Evolutionary conservation across 2,329 filamentous ascomycete species (phyloP).

Genomic region (Purpureocillium takamizusanense): DNA sequence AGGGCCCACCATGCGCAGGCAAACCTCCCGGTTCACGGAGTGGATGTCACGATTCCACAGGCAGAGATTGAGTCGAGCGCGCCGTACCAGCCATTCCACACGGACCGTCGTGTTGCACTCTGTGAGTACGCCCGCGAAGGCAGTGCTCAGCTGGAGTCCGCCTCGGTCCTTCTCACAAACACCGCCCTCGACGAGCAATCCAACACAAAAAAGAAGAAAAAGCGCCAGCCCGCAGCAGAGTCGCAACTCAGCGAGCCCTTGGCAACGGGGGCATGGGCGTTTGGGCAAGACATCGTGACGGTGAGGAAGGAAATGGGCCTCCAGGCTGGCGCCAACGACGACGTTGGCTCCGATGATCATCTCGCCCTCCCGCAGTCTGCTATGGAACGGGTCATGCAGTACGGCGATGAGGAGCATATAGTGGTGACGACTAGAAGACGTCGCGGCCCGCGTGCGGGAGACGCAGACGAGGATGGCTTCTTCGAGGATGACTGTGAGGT

Average conservation of each 20-base stretch:
- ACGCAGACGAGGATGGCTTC: conserved; percentile 62
- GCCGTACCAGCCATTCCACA: conserved; percentile 93
- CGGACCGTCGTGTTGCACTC: conserved; percentile 74
- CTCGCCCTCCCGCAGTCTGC: conserved; percentile 53
- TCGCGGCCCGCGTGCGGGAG: conserved; percentile 38
- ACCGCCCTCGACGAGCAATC: conserved; percentile 29
- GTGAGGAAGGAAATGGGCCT: conserved; percentile 45
- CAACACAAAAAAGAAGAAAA: conserved; percentile 26
- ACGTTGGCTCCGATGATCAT: conserved; percentile 43
- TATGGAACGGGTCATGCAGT: conserved; percentile 53
- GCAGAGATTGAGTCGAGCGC: conserved; percentile 94
- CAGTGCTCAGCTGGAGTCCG: conserved; percentile 23
- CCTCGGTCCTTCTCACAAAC: conserved; percentile 31
- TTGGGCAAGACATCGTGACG: conserved; percentile 45
- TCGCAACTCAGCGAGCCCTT: conserved; percentile 5
- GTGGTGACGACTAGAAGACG: conserved; percentile 73
- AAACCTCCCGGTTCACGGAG: conserved; percentile 30
- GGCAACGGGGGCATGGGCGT: conserved; percentile 40
- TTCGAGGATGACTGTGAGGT: conserved; percentile 93
- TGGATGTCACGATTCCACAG: conserved; percentile 58
- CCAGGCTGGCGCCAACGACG: conserved; percentile 38
- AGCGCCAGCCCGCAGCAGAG: conserved; percentile 5
- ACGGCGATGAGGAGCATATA: conserved; percentile 63
- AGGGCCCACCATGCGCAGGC: conserved; percentile 29
- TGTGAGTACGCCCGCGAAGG: conserved; percentile 47